phyloP scores from a whole-genome alignment of 257 asterid species.

The Przewalskia tangutica region DNA sequence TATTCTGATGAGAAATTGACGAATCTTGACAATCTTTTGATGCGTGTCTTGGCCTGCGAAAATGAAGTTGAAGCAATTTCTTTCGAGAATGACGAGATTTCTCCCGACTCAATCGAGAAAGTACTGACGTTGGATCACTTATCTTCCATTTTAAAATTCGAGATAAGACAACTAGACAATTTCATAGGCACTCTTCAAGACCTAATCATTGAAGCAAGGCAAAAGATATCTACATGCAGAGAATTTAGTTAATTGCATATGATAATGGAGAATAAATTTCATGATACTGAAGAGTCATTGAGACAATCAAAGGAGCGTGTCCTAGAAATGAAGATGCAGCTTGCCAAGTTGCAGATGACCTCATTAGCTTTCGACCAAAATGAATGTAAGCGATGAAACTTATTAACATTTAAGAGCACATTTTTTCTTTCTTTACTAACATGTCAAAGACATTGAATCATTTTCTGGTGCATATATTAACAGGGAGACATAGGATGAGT shows the following conservation, averaged over 20 bases:
- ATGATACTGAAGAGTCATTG: slow-evolving; percentile 41
- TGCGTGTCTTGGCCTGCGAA: slow-evolving; percentile 32
- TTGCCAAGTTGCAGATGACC: slow-evolving; percentile 76
- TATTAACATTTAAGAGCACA: neutral
- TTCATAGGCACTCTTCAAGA: slow-evolving; percentile 37
- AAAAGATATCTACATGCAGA: slow-evolving; percentile 26
- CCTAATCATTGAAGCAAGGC: slow-evolving; percentile 28
- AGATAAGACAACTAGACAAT: slow-evolving; percentile 55
- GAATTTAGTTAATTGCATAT: slow-evolving; percentile 23
- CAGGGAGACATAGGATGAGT: slow-evolving; percentile 40
- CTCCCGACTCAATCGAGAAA: slow-evolving; percentile 49
- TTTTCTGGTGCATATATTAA: slow-evolving; percentile 2
- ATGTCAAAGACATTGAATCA: neutral
- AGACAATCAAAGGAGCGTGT: slow-evolving; percentile 50
- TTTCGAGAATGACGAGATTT: slow-evolving; percentile 38
- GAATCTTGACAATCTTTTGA: slow-evolving; percentile 53
- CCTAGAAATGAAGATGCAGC: slow-evolving; percentile 61
- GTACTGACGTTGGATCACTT: slow-evolving; percentile 53
- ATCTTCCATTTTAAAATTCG: slow-evolving; percentile 40
- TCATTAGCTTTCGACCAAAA: slow-evolving; percentile 49
- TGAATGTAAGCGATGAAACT: slow-evolving; percentile 43
- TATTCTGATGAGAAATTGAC: slow-evolving; percentile 52
- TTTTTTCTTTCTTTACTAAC: neutral
- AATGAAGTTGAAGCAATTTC: slow-evolving; percentile 35
- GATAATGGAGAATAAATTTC: slow-evolving; percentile 36